Base-by-base conservation (phyloP, 805 yeast species). In the Zygotorulaspora danielsina region DNA sequence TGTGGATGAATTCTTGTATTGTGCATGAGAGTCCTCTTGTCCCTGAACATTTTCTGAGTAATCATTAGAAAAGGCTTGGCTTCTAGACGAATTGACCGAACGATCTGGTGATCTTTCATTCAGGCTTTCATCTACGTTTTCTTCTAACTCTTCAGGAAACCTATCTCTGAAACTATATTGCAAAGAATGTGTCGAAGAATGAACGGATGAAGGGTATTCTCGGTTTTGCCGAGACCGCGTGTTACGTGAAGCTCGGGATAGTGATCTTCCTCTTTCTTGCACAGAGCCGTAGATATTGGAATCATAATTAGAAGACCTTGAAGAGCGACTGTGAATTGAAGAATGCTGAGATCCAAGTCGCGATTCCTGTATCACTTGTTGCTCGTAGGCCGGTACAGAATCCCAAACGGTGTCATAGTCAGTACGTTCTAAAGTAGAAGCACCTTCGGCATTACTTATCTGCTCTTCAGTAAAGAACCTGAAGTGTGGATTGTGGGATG, bases 391-490 rank as follows among this genome's bases (percentile, higher is more conserved):
- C 5, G 65, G 65, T 4, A 53, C 46, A 3, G 60, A 70, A 46
- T 84, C 88, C 83, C 93, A 83, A 49, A 77, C 71, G 6, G 85
- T 79, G 54, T 84, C 81, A 53, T 79, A 84, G 55, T 84, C 93
- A 16, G 83, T 75, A 50, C 76, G 73, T 45, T 79, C 84, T 49
- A 81, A 57, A 2, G 90, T 81, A 2, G 96, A 84, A 1, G 90
- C 73, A 33, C 96, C 96, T 38, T 84, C 93, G 0, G 97, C 97
- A 36, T 73, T 70, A 53, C 83, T 89, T 32, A 90, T 81, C 49
- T 87, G 93, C 40, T 84, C 86, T 3, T 82, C 70, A 8, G 90
- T 78, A 63, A 90, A 90, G 59, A 89, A 90, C 45, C 78, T 75
- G 66, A 93, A 90, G 39, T 79, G 69, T 10, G 63, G 55, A n/a